phyloP scores from a whole-genome alignment of 352 stramenopile genomes.

The Phytophthora hibernalis region DNA sequence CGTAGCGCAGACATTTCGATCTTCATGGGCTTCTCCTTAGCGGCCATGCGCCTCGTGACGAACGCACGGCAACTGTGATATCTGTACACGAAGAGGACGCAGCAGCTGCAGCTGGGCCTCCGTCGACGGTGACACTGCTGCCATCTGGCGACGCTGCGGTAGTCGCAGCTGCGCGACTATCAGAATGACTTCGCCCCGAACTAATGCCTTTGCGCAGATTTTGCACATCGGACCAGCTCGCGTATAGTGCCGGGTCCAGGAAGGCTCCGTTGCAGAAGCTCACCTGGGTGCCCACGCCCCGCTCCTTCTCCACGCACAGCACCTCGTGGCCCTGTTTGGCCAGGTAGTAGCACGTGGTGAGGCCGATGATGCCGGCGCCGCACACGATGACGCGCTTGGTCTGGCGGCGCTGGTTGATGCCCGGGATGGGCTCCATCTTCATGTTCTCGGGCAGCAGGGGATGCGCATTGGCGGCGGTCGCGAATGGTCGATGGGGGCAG shows the following conservation, averaged over 20 bases:
- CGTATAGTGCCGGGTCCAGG: constrained; percentile 83
- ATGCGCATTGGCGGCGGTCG: constrained; percentile 64
- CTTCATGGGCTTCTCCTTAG: constrained; percentile 78
- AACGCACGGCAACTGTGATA: constrained; percentile 32
- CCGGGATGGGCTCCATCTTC: constrained; percentile 73
- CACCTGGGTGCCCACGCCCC: constrained; percentile 79
- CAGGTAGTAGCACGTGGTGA: constrained; percentile 89
- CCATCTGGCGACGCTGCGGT: constrained; percentile 37
- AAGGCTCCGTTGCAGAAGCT: constrained; percentile 87
- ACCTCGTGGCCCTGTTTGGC: constrained; percentile 88
- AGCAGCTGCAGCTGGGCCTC: constrained; percentile 45
- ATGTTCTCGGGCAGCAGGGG: constrained; percentile 65
- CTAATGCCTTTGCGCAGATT: constrained; percentile 58
- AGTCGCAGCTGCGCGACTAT: constrained; percentile 19
- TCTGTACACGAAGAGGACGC: constrained; percentile 36
- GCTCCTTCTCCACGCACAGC: constrained; percentile 86
- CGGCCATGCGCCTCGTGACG: constrained; percentile 30
- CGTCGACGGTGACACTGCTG: constrained; percentile 43
- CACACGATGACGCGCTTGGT: constrained; percentile 89
- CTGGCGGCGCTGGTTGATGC: constrained; percentile 56
- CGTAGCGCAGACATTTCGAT: constrained; percentile 84
- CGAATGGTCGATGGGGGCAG: constrained; percentile 70
- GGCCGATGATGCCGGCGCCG: constrained; percentile 83
- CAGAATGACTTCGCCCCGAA: constrained; percentile 14
- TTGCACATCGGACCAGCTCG: constrained; percentile 80